Base-by-base conservation (phyloP, 2,329 filamentous ascomycete species). In the Cadophora sp. region DNA sequence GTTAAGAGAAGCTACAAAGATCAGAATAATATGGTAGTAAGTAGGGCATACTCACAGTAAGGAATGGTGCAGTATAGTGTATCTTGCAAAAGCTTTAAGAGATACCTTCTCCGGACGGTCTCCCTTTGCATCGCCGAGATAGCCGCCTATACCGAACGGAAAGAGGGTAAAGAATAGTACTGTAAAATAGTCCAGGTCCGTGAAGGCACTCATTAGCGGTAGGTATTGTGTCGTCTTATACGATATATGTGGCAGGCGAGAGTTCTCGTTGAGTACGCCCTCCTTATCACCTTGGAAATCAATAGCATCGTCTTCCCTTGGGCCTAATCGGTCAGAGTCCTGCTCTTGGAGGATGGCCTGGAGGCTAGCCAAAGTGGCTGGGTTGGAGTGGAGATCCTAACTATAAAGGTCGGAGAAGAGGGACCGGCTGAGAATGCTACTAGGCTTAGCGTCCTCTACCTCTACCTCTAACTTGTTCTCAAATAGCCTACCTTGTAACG, bases 391-490 rank as follows among this genome's bases (percentile, higher is more conserved):
- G 46, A 50, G 67, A 68, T 68, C 62, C 37, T 66, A 63, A 59
- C 67, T 56, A 59, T 68, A 63, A 62, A 68, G 46, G 51, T 66
- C 64, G 51, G 67, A 68, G 63, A 68, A 68, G 59, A 63, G 66
- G 31, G 67, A 68, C 34, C 56, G 34, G 65, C 65, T 68, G 50
- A 64, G 51, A 46, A 66, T 65, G 24, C 46, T 64, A 31, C 55
- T 62, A 55, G 61, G 61, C 51, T 67, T 60, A 34, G 65, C 61
- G 65, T 67, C 53, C 60, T 64, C 59, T n/a, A 67, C n/a, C n/a
- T n/a, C n/a, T n/a, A n/a, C n/a, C n/a, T n/a, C n/a, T n/a, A n/a
- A n/a, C n/a, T n/a, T n/a, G n/a, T n/a, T 62, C 61, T 68, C 66
- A 68, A 68, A 68, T 53, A 62, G 37, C 27, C 61, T 46, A 61